A percentile compares a stretch with the other conserved stretches of the same genome.
Evolutionary conservation across 768 basidiomycete species (phyloP).

Genomic region (Macrocybe gigantea): DNA sequence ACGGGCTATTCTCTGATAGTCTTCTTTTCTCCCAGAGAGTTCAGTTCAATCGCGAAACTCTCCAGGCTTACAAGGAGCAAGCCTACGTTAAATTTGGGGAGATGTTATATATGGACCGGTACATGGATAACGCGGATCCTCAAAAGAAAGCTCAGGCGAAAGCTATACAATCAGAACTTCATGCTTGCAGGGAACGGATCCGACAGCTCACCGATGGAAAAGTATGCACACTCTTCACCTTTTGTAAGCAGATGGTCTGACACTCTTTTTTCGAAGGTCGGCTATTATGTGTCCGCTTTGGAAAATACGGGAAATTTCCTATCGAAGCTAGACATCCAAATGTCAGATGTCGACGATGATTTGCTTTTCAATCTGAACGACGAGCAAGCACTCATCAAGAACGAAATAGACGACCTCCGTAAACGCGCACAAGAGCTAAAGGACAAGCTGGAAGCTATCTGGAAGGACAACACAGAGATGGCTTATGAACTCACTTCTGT

Average conservation of each 20-base stretch:
- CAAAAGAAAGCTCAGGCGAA: constrained; percentile 70
- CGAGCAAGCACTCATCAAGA: constrained; percentile 47
- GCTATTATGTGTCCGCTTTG: constrained; percentile 52
- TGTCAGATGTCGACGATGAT: constrained; percentile 57
- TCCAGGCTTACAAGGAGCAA: constrained; percentile 93
- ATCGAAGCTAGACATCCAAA: constrained; percentile 30
- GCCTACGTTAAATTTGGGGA: constrained; percentile 90
- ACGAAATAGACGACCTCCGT: constrained; percentile 54
- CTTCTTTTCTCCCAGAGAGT: constrained; percentile 52
- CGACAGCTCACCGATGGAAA: constrained; percentile 66
- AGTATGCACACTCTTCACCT: constrained; percentile 30
- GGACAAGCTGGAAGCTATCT: constrained; percentile 64
- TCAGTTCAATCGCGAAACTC: constrained; percentile 89
- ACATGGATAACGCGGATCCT: constrained; percentile 70
- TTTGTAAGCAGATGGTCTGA: background rate
- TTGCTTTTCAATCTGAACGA: constrained; percentile 42
- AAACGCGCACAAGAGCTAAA: constrained; percentile 49
- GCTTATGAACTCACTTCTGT: constrained; percentile 92
- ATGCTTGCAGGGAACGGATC: constrained; percentile 58
- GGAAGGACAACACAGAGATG: constrained; percentile 59
- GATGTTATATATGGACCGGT: constrained; percentile 87
- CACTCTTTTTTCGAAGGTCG: constrained; percentile 37
- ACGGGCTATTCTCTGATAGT: constrained; percentile 3
- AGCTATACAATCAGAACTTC: constrained; percentile 62
- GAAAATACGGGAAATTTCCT: constrained; percentile 54